Evolutionary conservation across 805 yeast genomes (phyloP).

Genomic region (Groenewaldozyma salmanticensis): DNA sequence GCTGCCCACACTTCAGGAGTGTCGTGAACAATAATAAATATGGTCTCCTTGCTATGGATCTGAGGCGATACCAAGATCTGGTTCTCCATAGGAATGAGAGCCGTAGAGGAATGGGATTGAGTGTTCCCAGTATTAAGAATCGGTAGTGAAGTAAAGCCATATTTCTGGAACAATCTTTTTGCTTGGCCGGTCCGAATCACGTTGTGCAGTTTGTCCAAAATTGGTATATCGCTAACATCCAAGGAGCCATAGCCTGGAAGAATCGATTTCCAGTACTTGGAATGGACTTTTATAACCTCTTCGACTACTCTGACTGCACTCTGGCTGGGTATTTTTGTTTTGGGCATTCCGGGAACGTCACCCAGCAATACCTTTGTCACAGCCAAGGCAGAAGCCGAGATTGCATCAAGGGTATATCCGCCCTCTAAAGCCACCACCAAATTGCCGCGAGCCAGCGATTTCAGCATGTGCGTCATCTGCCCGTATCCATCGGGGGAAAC

Average conservation of each 20-base stretch:
- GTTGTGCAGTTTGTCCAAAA: slow-evolving; percentile 32
- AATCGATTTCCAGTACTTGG: slow-evolving; percentile 80
- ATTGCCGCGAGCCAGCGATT: slow-evolving; percentile 80
- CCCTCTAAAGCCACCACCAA: slow-evolving; percentile 90
- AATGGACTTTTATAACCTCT: slow-evolving; percentile 69
- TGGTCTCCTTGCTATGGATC: slow-evolving; percentile 47
- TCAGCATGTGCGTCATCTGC: slow-evolving; percentile 87
- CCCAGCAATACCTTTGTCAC: slow-evolving; percentile 88
- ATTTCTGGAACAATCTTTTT: slow-evolving; percentile 37
- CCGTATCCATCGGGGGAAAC: slow-evolving; percentile 95
- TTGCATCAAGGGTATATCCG: slow-evolving; percentile 89
- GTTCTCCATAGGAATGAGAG: slow-evolving; percentile 40
- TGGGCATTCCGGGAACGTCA: slow-evolving; percentile 82
- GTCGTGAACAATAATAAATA: slow-evolving; percentile 73
- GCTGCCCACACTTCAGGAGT: slow-evolving; percentile 91
- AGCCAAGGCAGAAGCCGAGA: slow-evolving; percentile 81
- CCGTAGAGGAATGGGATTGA: background rate
- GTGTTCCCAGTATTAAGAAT: slow-evolving; percentile 32
- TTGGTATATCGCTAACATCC: slow-evolving; percentile 1
- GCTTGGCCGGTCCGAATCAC: slow-evolving; percentile 70
- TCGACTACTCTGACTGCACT: slow-evolving; percentile 75
- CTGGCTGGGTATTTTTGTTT: slow-evolving; percentile 54
- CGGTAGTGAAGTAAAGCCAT: slow-evolving; percentile 61
- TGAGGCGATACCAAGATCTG: slow-evolving; percentile 64
- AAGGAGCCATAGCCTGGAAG: slow-evolving; percentile 42